Evolutionary conservation across 345 rosid genomes (phyloP).

Genomic region (Turritis glabra): DNA sequence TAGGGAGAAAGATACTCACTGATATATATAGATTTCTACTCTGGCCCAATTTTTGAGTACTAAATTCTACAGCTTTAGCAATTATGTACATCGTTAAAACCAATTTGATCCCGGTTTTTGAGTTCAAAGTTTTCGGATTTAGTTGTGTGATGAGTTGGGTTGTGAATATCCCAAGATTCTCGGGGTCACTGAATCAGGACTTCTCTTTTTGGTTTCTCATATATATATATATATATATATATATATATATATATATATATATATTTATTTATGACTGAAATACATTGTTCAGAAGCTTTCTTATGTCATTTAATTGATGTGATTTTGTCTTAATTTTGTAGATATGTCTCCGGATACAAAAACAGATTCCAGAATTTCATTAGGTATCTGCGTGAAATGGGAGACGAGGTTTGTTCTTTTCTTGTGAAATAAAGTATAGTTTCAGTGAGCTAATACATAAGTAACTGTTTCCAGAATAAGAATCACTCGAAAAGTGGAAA

Average conservation of each 20-base stretch:
- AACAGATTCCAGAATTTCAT: conserved; percentile 98
- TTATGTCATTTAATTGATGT: background rate
- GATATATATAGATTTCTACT: too few species aligned
- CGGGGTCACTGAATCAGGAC: background rate
- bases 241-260: too few species aligned
- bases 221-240: too few species aligned
- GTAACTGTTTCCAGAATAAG: background rate
- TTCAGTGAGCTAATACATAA: background rate
- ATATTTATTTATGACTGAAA: background rate
- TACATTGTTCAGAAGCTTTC: background rate
- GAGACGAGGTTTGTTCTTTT: conserved; percentile 73
- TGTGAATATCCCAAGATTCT: background rate
- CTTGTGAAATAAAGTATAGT: background rate
- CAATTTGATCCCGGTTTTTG: background rate
- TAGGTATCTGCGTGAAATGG: conserved; percentile 91
- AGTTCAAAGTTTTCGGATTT: conserved; percentile 12
- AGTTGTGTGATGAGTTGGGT: background rate
- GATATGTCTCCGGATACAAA: conserved; percentile 95
- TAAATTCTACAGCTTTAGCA: background rate
- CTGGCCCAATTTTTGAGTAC: background rate
- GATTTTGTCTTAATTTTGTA: conserved; percentile 43
- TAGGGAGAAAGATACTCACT: too few species aligned
- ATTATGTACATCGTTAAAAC: background rate
- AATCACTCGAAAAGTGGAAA: background rate
- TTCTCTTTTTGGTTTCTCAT: background rate